phyloP scores from a whole-genome alignment of 2,329 filamentous ascomycete genomes.

The Falciphora oryzae region DNA sequence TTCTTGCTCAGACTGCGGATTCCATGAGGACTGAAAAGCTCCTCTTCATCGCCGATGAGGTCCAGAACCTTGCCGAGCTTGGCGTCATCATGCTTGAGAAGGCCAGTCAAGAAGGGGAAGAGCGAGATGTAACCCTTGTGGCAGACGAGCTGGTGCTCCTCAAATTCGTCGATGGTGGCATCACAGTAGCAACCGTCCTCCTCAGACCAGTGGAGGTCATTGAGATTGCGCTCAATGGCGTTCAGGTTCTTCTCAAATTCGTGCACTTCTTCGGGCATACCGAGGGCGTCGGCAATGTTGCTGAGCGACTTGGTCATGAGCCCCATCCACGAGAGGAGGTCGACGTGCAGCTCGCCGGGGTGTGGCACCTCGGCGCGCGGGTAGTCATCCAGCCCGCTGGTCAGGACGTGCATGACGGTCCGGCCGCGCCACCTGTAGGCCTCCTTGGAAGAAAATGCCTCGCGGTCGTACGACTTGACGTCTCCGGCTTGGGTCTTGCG shows the following conservation, averaged over 20 bases:
- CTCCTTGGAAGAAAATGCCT: conserved; percentile 83
- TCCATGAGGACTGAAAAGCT: conserved; percentile 88
- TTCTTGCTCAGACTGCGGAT: conserved; percentile 82
- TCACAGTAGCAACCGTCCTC: conserved; percentile 83
- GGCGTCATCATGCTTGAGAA: conserved; percentile 67
- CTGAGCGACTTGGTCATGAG: conserved; percentile 85
- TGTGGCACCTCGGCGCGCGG: conserved; percentile 90
- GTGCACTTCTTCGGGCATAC: conserved; percentile 66
- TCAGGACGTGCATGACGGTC: conserved; percentile 78
- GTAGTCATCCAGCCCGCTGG: conserved; percentile 94
- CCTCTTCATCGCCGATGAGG: conserved; percentile 70
- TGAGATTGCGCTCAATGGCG: conserved; percentile 78
- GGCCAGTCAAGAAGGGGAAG: conserved; percentile 83
- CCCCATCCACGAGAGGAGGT: conserved; percentile 96
- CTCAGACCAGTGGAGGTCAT: conserved; percentile 89
- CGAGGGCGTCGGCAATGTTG: conserved; percentile 72
- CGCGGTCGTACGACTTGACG: conserved; percentile 83
- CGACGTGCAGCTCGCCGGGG: conserved; percentile 90
- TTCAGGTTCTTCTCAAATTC: conserved; percentile 66
- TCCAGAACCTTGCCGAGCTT: conserved; percentile 71
- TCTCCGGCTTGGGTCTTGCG: conserved; percentile 86
- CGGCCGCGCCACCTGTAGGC: conserved; percentile 94
- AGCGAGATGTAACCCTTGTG: conserved; percentile 95
- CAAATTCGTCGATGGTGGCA: conserved; percentile 89
- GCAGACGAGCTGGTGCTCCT: conserved; percentile 70